phyloP scores from a whole-genome alignment of 1,284 basidiomycete genomes.

The Apiotrichum mycotoxinovorans region DNA sequence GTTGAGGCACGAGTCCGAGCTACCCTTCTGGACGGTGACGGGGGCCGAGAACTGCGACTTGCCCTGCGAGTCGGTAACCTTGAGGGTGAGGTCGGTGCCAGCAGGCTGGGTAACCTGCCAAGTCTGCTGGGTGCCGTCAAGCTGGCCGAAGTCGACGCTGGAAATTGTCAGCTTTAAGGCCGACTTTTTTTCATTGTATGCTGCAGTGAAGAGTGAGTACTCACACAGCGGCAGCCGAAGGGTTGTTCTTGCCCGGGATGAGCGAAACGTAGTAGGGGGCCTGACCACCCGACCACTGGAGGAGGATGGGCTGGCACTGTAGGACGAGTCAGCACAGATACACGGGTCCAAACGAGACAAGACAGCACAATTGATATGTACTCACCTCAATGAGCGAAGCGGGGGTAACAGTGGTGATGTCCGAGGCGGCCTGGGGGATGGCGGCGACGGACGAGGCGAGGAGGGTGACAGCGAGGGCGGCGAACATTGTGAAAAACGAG shows the following conservation, averaged over 20 bases:
- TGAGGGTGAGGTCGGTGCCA: constrained; percentile 50
- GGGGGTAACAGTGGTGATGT: constrained; percentile 62
- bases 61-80: constrained; percentile 39
- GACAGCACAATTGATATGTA: not conserved
- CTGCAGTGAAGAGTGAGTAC: too few species aligned
- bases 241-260: constrained; percentile 65
- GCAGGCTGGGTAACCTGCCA: constrained; percentile 62
- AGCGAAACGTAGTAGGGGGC: constrained; percentile 65
- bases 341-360: too few species aligned
- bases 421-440: constrained; percentile 42
- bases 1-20: constrained; percentile 22
- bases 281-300: constrained; percentile 60
- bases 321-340: constrained; percentile 1
- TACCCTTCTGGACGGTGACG: constrained; percentile 22
- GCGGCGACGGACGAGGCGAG: constrained; percentile 20
- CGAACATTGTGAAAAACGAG: constrained; percentile 21
- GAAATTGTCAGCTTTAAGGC: too few species aligned
- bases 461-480: constrained; percentile 19
- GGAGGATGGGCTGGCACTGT: constrained; percentile 42
- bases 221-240: constrained; percentile 57
- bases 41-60: constrained; percentile 29
- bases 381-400: constrained; percentile 31
- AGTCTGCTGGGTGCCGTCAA: constrained; percentile 54
- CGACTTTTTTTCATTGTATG: too few species aligned
- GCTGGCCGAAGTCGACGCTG: constrained; percentile 33